Conservation (phyloP, 768 basidiomycete genomes). For the Tephrocybe rancida region DNA sequence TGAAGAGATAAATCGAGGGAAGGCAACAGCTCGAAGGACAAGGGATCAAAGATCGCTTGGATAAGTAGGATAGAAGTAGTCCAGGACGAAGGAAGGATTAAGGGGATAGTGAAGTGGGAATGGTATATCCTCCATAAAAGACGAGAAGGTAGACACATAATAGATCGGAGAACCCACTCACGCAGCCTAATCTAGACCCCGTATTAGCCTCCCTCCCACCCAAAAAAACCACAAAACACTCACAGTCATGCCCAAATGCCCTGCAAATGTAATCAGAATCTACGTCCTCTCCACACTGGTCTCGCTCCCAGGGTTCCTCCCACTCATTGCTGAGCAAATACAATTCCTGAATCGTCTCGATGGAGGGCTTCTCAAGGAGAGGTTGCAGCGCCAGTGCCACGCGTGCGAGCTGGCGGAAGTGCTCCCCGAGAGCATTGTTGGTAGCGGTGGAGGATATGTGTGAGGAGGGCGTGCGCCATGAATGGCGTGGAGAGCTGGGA, state of each 20-base stretch:
- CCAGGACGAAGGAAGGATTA: too few species aligned
- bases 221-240: conserved; percentile 22
- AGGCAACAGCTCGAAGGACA: too few species aligned
- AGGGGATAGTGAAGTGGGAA: too few species aligned
- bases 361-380: conserved; percentile 69
- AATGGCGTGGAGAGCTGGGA: too few species aligned
- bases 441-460: too few species aligned
- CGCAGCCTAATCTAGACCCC: conserved; percentile 61
- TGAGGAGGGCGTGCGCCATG: too few species aligned
- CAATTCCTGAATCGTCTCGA: conserved; percentile 71
- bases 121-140: too few species aligned
- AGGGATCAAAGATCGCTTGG: too few species aligned
- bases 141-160: neutral
- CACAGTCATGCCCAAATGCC: conserved; percentile 68
- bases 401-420: conserved; percentile 65
- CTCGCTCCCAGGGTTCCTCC: conserved; percentile 59
- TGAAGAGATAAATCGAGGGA: too few species aligned
- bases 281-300: conserved; percentile 76
- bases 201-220: neutral
- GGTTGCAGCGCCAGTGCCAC: conserved; percentile 70
- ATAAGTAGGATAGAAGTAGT: too few species aligned
- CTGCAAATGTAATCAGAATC: conserved; percentile 63
- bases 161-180: conserved; percentile 46
- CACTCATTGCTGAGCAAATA: conserved; percentile 73
- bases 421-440: conserved; percentile 56